These are phyloP conservation scores for Lepiota brunneoincarnata DNA, from an alignment of 768 basidiomycete species.

Conservation along the genomic window DNA sequence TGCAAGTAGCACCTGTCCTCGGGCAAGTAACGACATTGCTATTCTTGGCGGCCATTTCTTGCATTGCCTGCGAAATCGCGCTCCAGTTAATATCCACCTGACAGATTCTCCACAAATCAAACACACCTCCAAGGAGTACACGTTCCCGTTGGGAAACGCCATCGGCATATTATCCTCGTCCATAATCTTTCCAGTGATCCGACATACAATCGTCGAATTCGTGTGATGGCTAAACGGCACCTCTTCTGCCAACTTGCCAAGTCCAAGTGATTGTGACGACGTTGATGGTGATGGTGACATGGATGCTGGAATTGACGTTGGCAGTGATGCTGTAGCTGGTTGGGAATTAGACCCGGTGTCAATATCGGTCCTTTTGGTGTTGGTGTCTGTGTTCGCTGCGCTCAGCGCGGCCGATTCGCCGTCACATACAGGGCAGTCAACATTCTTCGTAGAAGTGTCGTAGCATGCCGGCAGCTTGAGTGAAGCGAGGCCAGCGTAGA, in stretches of 20 bases:
- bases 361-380: conserved; percentile 2
- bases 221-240: conserved; percentile 93
- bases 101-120: conserved; percentile 5
- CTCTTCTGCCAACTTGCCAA: conserved; percentile 76
- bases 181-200: conserved; percentile 91
- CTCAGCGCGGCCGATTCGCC: conserved; percentile 34
- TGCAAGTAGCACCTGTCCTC: conserved; percentile 60
- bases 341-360: not conserved
- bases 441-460: conserved; percentile 57
- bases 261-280: conserved; percentile 39
- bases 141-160: conserved; percentile 87
- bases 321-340: not conserved
- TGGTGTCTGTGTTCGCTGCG: conserved; percentile 7
- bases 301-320: not conserved
- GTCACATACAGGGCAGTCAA: conserved; percentile 92
- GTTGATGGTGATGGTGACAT: not conserved
- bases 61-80: conserved; percentile 58
- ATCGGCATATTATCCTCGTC: conserved; percentile 91
- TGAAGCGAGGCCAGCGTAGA: conserved; percentile 89
- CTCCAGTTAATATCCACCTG: conserved; percentile 14
- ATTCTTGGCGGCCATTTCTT: conserved; percentile 83
- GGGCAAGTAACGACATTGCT: conserved; percentile 84
- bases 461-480: conserved; percentile 89
- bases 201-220: conserved; percentile 94
- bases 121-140: conserved; percentile 89